Evolutionary conservation across 257 asterid genomes (phyloP), one percentile per base, ranked within the genome.

Genomic region (Eucommia ulmoides): DNA sequence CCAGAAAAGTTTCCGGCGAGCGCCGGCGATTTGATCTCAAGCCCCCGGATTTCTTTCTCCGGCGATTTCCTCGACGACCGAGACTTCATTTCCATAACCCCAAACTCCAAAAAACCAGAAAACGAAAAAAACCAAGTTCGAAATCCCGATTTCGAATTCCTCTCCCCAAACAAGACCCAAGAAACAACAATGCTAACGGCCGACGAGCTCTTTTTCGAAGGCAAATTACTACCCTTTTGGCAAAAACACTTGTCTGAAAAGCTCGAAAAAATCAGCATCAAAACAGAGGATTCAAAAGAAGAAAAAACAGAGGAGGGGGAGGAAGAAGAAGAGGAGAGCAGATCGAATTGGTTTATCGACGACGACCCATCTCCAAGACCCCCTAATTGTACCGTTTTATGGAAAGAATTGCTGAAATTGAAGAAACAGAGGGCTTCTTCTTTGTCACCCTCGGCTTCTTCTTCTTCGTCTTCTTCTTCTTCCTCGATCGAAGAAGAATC

Each of bases 331-430:
- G 75, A 74, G 20, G 89, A 70, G 50, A 58, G 51, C 49, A 65
- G 74, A 25, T 67, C 64, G 21, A 69, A 64, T 56, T 89, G 87
- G 96, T 76, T 84, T 24, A 48, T 76, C 19, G 97, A 88, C 55
- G 97, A 88, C 20, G 97, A 83, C 65, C 97, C 97, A 0, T 88
- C 97, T 14, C 97, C 97, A 3, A 65, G 97, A 62, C 97, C 94
- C 8, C 97, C 97, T 2, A 83, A 75, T 45, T 88, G 97, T 54
- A 83, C 85, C n/a, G 92, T 83, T 51, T 25, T 88, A 41, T 88
- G 88, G 91, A 88, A 88, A 51, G 97, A 88, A 72, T 42, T 87
- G 24, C 33, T 80, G 20, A 80, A 71, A 68, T 47, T 87, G 93
- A 80, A 67, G 41, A 84, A 79, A 14, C 82, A 74, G 1, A 71